Percentiles rank a stretch among this genome's conserved stretches.
Conservation (phyloP, 495 filamentous ascomycete genomes). For the Chaetomium cochliodes region DNA sequence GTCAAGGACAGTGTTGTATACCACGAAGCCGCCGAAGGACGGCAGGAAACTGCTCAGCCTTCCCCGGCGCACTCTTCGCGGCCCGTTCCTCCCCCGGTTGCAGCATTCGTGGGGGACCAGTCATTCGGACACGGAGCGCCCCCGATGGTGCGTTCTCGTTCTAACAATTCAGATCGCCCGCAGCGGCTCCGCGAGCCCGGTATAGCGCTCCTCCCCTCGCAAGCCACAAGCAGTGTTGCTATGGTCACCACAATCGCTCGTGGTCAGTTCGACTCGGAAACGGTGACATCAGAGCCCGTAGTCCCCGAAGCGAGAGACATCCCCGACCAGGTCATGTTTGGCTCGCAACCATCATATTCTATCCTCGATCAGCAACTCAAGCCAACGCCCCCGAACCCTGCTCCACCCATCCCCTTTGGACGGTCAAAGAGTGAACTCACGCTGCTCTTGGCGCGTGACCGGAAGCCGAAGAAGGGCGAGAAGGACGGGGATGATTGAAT, state of each 20-base stretch:
- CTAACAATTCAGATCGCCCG: constrained; percentile 31
- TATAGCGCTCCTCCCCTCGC: constrained; percentile 19
- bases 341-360: constrained; percentile 30
- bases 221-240: constrained; percentile 36
- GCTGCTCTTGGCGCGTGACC: constrained; percentile 46
- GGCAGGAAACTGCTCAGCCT: constrained; percentile 6
- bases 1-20: constrained; percentile 21
- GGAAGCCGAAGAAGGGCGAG: constrained; percentile 27
- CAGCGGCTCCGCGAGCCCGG: constrained; percentile 5
- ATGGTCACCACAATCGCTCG: constrained; percentile 37
- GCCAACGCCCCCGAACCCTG: constrained; percentile 40
- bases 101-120: constrained; percentile 31
- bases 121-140: constrained; percentile 19
- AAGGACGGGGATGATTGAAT: constrained; percentile 12
- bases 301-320: constrained; percentile 27
- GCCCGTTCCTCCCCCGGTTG: constrained; percentile 22
- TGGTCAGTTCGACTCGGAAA: constrained; percentile 41
- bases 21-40: neutral
- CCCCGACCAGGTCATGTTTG: constrained; percentile 28
- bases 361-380: constrained; percentile 38
- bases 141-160: constrained; percentile 36
- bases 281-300: constrained; percentile 20
- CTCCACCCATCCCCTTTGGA: constrained; percentile 41
- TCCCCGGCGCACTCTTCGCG: neutral
- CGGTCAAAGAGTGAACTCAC: constrained; percentile 53